Evolutionary conservation across 345 rosid genomes (phyloP), one percentile per base, ranked within the genome.

Genomic region (Odontarrhena argentea): DNA sequence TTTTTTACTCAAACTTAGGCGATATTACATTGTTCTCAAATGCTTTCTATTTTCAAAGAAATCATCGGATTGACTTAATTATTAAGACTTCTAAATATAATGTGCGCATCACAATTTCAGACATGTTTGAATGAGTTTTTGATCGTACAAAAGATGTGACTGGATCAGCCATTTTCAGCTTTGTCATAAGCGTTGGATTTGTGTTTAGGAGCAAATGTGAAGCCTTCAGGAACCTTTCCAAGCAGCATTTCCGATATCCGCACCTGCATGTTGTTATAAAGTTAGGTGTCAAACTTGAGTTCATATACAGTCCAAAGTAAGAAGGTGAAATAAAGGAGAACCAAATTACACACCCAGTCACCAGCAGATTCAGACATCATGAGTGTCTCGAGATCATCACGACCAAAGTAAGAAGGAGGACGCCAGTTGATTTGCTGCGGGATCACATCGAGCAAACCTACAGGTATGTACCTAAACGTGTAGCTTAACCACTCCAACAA

Each of bases 341-440:
- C 47, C 47, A 38, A 63, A 25, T 8, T 24, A 38, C 76, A 55
- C 81, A 94, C 97, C 97, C 97, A 94, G 67, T 94, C 97, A 70
- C 92, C 96, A 2, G 96, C 99, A 61, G 97, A 88, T 63, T 91
- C 96, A 54, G 97, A 93, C 36, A 89, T 88, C 97, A 93, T 86
- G 24, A 87, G 76, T 22, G 99, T 88, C 76, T 94, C 97, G n/a
- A 91, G 97, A 73, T 94, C 99, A 77, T 94, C 88, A 35, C 96
- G 95, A 28, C 99, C 92, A 59, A 63, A 84, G 74, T 85, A 94
- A 30, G 95, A 86, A 38, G 99, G 99, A 2, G 91, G 88, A 0
- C 96, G 97, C 99, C 97, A 94, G 75, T 91, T 94, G 13, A 91
- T 71, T 48, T 74, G 77, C 62, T 86, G 96, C 12, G 97, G 96